Conservation (phyloP, 1,139 yeast species). For the Yamadazyma mexicana region DNA sequence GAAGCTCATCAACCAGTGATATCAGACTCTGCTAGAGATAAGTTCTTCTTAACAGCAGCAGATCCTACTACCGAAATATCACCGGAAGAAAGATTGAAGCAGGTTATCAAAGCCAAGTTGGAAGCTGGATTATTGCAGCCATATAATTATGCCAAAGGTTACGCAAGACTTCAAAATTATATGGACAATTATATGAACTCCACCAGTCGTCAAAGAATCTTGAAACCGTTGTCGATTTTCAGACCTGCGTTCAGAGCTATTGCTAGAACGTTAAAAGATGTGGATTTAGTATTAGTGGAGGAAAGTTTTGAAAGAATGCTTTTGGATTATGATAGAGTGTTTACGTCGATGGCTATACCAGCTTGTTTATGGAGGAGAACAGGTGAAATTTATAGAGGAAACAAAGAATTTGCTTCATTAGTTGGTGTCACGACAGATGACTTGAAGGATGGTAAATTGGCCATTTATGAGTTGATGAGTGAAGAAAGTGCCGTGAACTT, state of each 20-base stretch:
- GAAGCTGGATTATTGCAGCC: slow-evolving; percentile 95
- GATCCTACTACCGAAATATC: slow-evolving; percentile 95
- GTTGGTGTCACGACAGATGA: slow-evolving; percentile 94
- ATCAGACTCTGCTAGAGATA: slow-evolving; percentile 84
- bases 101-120: slow-evolving; percentile 92
- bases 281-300: slow-evolving; percentile 88
- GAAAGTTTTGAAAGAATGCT: slow-evolving; percentile 94
- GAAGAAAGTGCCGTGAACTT: slow-evolving; percentile 97
- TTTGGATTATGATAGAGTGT: slow-evolving; percentile 90
- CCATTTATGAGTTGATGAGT: slow-evolving; percentile 92
- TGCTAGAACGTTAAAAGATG: slow-evolving; percentile 87
- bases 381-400: slow-evolving; percentile 93
- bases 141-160: slow-evolving; percentile 91
- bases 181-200: slow-evolving; percentile 94
- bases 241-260: slow-evolving; percentile 94
- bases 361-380: slow-evolving; percentile 98
- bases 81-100: slow-evolving; percentile 90
- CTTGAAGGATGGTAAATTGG: slow-evolving; percentile 85
- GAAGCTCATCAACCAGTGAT: slow-evolving; percentile 46
- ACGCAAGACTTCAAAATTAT: slow-evolving; percentile 83
- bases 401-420: slow-evolving; percentile 92
- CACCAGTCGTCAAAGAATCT: slow-evolving; percentile 80
- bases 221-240: slow-evolving; percentile 82
- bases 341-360: slow-evolving; percentile 97
- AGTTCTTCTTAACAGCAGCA: slow-evolving; percentile 93